Conservation (phyloP, 495 filamentous ascomycete genomes). For the Staphylotrichum tortipilum region DNA sequence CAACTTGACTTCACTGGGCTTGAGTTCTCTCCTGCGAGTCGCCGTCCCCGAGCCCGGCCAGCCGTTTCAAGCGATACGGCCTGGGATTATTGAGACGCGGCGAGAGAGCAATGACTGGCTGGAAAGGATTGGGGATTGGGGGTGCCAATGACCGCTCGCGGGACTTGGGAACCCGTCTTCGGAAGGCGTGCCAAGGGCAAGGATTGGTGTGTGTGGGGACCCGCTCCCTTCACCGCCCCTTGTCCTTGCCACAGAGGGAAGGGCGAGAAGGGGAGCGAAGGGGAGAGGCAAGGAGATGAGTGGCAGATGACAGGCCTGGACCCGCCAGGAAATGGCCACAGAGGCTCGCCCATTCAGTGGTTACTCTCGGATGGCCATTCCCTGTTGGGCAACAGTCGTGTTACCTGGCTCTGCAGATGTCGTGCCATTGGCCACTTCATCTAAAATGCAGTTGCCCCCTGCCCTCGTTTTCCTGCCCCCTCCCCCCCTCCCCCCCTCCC, state of each 20-base stretch:
- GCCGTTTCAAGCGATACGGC: constrained; percentile 3
- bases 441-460: constrained; percentile 30
- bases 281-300: constrained; percentile 7
- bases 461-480: constrained; percentile 37
- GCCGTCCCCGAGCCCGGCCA: too few species aligned
- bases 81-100: too few species aligned
- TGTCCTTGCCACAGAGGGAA: constrained; percentile 24
- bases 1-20: too few species aligned
- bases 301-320: constrained; percentile 7
- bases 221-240: constrained; percentile 25
- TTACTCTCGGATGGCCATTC: constrained; percentile 36
- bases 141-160: not conserved
- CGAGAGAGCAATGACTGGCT: too few species aligned
- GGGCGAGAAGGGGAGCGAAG: too few species aligned
- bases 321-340: constrained; percentile 8
- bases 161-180: constrained; percentile 3
- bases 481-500: constrained; percentile 16
- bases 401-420: constrained; percentile 19
- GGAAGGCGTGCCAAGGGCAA: not conserved
- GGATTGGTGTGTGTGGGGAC: constrained; percentile 2
- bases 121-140: not conserved
- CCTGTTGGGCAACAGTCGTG: constrained; percentile 35
- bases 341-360: constrained; percentile 25
- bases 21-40: too few species aligned
- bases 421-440: constrained; percentile 42